Percentiles rank a stretch among this genome's conserved stretches.
phyloP scores from a whole-genome alignment of 805 yeast species.

The Nakazawaea ishiwadae region DNA sequence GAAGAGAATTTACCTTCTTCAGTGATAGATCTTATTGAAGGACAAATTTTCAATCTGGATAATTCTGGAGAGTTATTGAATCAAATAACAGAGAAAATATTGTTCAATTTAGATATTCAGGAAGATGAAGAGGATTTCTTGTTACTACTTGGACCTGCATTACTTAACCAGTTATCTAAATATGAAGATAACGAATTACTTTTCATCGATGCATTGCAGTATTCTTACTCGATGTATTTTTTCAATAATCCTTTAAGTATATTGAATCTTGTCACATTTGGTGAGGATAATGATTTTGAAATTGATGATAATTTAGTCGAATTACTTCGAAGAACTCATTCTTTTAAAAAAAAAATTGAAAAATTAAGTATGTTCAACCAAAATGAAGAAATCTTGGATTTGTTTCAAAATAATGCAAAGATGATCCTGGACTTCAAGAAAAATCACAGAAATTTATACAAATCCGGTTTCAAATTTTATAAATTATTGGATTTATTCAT shows the following conservation, averaged over 20 bases:
- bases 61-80: conserved; percentile 26
- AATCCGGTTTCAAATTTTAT: conserved; percentile 1
- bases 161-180: conserved; percentile 37
- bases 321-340: conserved; percentile 5
- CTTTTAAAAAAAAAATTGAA: conserved; percentile 4
- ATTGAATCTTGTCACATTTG: conserved; percentile 5
- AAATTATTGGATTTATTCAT: conserved; percentile 10
- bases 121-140: conserved; percentile 4
- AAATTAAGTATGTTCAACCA: background rate
- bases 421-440: conserved; percentile 4
- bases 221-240: conserved; percentile 12
- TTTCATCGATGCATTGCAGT: conserved; percentile 10
- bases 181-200: conserved; percentile 23
- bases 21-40: conserved; percentile 19
- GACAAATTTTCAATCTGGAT: conserved; percentile 24
- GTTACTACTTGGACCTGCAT: conserved; percentile 32
- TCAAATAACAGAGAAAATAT: conserved; percentile 25
- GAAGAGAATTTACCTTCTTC: conserved; percentile 27
- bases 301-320: conserved; percentile 1
- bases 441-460: conserved; percentile 4
- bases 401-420: conserved; percentile 1
- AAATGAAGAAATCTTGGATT: background rate
- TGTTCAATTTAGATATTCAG: conserved; percentile 20
- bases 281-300: conserved; percentile 5
- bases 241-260: conserved; percentile 11